Evolutionary conservation across 495 filamentous ascomycete species (phyloP).

Genomic region (Neurospora sp.): DNA sequence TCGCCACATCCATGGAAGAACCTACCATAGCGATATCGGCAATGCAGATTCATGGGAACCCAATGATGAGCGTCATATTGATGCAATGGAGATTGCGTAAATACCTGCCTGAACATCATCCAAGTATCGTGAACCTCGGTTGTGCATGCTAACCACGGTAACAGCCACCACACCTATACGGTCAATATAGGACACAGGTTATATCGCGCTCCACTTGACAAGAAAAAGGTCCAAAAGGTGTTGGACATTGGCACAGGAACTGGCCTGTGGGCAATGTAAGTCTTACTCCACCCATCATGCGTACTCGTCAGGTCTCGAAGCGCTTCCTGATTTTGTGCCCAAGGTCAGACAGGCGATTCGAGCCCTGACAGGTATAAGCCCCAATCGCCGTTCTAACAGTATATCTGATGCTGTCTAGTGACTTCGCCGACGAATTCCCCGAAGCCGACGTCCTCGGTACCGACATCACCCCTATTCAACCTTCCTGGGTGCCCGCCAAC

Average conservation of each 20-base stretch:
- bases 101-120: constrained; percentile 18
- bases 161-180: constrained; percentile 12
- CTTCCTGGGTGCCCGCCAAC: constrained; percentile 34
- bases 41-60: constrained; percentile 10
- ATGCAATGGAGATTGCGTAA: constrained; percentile 15
- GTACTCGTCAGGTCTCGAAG: background rate
- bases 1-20: constrained; percentile 30
- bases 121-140: constrained; percentile 4
- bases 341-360: background rate
- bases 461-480: constrained; percentile 48
- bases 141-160: background rate
- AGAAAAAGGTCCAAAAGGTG: constrained; percentile 15
- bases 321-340: background rate
- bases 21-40: constrained; percentile 20
- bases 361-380: background rate
- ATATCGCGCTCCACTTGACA: constrained; percentile 37
- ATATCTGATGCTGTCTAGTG: constrained; percentile 11
- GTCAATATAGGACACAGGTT: constrained; percentile 41
- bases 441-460: constrained; percentile 44
- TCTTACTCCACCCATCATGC: constrained; percentile 3
- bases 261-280: constrained; percentile 36
- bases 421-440: constrained; percentile 37
- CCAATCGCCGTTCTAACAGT: constrained; percentile 2
- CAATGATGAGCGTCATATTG: constrained; percentile 17
- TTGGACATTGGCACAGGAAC: constrained; percentile 32